phyloP scores from a whole-genome alignment of 495 filamentous ascomycete genomes.

The Cercophora newfieldiana region DNA sequence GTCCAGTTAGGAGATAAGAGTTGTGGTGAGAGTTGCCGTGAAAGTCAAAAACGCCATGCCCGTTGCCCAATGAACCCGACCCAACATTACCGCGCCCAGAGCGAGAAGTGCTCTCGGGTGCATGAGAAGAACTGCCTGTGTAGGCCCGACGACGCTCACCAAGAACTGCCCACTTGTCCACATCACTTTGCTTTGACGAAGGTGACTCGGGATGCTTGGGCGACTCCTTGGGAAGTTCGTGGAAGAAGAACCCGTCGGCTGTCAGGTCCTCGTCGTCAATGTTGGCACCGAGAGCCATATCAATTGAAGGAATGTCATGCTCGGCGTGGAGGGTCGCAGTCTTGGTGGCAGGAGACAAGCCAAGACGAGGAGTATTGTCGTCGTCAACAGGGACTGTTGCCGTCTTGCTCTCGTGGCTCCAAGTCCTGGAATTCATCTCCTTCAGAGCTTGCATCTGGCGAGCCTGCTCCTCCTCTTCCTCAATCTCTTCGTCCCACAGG shows the following conservation, averaged over 20 bases:
- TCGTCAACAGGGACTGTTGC: slow-evolving; percentile 41
- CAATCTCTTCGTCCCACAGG: slow-evolving; percentile 87
- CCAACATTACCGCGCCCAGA: slow-evolving; percentile 34
- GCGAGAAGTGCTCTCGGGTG: slow-evolving; percentile 45
- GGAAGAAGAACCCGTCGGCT: slow-evolving; percentile 67
- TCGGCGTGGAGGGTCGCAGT: slow-evolving; percentile 40
- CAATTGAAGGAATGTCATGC: slow-evolving; percentile 43
- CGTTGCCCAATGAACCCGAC: slow-evolving; percentile 37
- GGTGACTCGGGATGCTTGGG: slow-evolving; percentile 30
- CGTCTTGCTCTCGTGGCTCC: slow-evolving; percentile 72
- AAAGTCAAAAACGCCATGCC: slow-evolving; percentile 39
- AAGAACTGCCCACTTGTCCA: slow-evolving; percentile 86
- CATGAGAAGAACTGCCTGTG: slow-evolving; percentile 50
- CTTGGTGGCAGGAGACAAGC: slow-evolving; percentile 54
- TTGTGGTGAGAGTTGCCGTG: slow-evolving; percentile 26
- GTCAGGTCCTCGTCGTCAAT: slow-evolving; percentile 58
- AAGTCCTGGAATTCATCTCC: slow-evolving; percentile 76
- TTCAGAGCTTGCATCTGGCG: slow-evolving; percentile 62
- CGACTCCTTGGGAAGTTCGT: slow-evolving; percentile 54
- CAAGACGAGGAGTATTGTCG: slow-evolving; percentile 50
- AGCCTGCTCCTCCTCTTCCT: slow-evolving; percentile 67
- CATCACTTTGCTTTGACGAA: slow-evolving; percentile 50
- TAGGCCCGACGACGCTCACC: slow-evolving; percentile 75
- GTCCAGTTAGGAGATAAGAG: slow-evolving; percentile 26
- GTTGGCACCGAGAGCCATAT: slow-evolving; percentile 42